These are phyloP conservation scores for Histomonas meleagridis DNA, from an alignment of 208 protist species.

Conservation along the genomic window DNA sequence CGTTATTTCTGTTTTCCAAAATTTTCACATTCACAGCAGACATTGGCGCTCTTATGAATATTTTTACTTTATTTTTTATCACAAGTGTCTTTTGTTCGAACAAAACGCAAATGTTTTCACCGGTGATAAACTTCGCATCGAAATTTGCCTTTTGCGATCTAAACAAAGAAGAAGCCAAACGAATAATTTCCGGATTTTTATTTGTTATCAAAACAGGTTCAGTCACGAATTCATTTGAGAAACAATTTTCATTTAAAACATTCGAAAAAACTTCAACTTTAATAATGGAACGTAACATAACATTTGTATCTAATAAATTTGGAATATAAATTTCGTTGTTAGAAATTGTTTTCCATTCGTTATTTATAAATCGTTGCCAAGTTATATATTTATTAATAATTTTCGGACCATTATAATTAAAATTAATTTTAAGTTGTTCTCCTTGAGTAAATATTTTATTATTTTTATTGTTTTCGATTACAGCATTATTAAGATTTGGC, in stretches of 20 bases:
- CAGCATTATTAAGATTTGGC: too few relatives aligned
- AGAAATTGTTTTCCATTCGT: background rate
- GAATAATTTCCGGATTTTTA: background rate
- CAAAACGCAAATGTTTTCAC: background rate
- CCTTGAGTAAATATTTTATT: too few relatives aligned
- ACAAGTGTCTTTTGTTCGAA: background rate
- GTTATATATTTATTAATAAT: too few relatives aligned
- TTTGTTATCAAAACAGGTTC: background rate
- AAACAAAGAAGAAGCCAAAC: background rate
- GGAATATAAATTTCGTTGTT: background rate
- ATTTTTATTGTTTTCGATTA: too few relatives aligned
- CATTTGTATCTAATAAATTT: background rate
- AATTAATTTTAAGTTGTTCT: too few relatives aligned
- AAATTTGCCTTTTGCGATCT: background rate
- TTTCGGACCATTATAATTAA: too few relatives aligned
- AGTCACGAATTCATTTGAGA: background rate
- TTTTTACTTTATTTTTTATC: background rate
- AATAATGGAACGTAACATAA: background rate
- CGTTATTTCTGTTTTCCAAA: background rate
- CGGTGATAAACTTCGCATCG: background rate
- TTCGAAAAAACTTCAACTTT: background rate
- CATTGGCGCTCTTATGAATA: background rate
- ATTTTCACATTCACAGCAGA: background rate
- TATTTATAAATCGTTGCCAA: too few relatives aligned
- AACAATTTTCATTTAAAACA: background rate